A percentile compares a stretch with the other conserved stretches of the same genome.
phyloP scores from a whole-genome alignment of 2,329 filamentous ascomycete genomes.

The Colletotrichum gigasporum region DNA sequence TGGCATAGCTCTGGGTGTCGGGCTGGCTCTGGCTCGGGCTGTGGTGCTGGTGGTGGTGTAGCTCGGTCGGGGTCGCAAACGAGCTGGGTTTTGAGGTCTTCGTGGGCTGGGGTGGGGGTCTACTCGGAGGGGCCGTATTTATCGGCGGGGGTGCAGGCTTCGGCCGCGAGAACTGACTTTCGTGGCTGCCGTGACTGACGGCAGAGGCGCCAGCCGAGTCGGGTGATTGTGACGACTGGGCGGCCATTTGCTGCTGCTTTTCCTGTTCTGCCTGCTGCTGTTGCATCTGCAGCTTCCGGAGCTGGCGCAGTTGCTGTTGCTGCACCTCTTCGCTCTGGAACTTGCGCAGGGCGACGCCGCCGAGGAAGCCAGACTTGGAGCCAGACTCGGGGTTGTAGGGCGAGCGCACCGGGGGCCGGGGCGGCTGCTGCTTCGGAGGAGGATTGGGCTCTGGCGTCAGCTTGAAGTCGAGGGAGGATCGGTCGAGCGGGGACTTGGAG shows the following conservation, averaged over 20 bases:
- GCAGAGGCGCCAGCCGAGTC: background rate
- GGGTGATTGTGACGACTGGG: constrained; percentile 23
- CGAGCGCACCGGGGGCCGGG: constrained; percentile 40
- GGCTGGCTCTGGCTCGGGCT: constrained; percentile 9
- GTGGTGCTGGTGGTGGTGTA: constrained; percentile 41
- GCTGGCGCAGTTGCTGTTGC: constrained; percentile 34
- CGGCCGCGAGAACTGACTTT: constrained; percentile 38
- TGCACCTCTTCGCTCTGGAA: constrained; percentile 52
- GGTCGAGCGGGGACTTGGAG: constrained; percentile 33
- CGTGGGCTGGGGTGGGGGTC: constrained; percentile 38
- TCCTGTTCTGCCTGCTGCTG: constrained; percentile 33
- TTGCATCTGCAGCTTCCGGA: constrained; percentile 27
- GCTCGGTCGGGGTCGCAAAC: constrained; percentile 60
- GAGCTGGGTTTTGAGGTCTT: constrained; percentile 48
- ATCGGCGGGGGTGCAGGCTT: constrained; percentile 48
- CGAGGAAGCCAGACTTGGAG: constrained; percentile 61
- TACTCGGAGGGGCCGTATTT: constrained; percentile 44
- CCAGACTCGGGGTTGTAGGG: constrained; percentile 50
- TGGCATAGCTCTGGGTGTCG: constrained; percentile 28
- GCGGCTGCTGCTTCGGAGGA: constrained; percentile 34
- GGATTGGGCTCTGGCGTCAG: constrained; percentile 15
- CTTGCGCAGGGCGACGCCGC: constrained; percentile 63
- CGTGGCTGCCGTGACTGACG: constrained; percentile 31
- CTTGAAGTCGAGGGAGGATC: constrained; percentile 30
- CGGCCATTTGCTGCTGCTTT: constrained; percentile 24